Percentiles rank a stretch among this genome's conserved stretches.
Evolutionary conservation across 768 basidiomycete species (phyloP).

Genomic region (Thelephora ganbajun): DNA sequence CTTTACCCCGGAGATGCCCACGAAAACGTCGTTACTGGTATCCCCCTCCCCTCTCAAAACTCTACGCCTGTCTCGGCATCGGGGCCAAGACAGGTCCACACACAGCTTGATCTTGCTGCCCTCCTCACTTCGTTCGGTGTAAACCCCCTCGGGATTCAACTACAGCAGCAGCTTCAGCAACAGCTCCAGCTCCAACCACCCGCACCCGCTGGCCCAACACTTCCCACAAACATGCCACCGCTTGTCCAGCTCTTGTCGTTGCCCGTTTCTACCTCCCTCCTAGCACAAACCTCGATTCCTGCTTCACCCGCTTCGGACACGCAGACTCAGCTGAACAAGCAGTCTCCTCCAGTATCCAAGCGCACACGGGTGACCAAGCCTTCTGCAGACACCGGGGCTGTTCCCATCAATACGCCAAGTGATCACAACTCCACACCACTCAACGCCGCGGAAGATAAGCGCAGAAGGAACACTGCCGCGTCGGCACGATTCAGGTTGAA

Average conservation of each 20-base stretch:
- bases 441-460: conserved; percentile 72
- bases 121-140: conserved; percentile 25
- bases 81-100: conserved; percentile 23
- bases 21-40: conserved; percentile 42
- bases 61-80: conserved; percentile 13
- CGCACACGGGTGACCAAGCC: conserved; percentile 30
- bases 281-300: conserved; percentile 2
- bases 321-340: conserved; percentile 10
- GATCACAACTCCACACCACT: conserved; percentile 18
- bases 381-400: conserved; percentile 9
- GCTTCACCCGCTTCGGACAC: conserved; percentile 9
- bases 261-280: conserved; percentile 14
- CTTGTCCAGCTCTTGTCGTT: conserved; percentile 56
- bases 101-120: conserved; percentile 29
- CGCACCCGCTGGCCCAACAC: conserved; percentile 4
- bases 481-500: conserved; percentile 88
- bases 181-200: conserved; percentile 16
- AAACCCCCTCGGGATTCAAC: conserved; percentile 26
- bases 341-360: conserved; percentile 28
- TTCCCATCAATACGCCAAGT: conserved; percentile 18
- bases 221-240: conserved; percentile 26
- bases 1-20: conserved; percentile 23
- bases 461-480: conserved; percentile 86
- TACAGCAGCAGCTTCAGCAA: conserved; percentile 5
- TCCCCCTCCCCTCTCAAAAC: conserved; percentile 20